Percentiles rank a stretch among this genome's conserved stretches.
Conservation (phyloP, 2,329 filamentous ascomycete genomes). For the Botrytis fabae region DNA sequence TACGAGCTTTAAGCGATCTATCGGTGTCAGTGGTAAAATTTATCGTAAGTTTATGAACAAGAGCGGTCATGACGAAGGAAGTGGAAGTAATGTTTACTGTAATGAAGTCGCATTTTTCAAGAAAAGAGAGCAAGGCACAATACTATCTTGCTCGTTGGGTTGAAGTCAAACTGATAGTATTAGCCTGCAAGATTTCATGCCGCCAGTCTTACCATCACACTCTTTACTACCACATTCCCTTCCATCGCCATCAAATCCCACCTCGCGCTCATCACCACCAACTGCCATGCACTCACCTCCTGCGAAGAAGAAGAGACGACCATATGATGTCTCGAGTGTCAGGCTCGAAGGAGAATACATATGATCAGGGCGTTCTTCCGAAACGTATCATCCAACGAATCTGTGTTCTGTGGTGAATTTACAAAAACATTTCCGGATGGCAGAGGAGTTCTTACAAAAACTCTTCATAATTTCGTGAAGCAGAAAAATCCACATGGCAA, state of each 20-base stretch:
- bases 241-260: not conserved
- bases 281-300: not conserved
- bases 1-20: not conserved
- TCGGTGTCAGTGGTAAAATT: not conserved
- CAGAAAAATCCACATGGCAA: not conserved
- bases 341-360: not conserved
- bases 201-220: not conserved
- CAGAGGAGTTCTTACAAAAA: not conserved
- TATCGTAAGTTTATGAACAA: not conserved
- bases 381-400: not conserved
- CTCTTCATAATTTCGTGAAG: not conserved
- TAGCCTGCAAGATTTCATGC: not conserved
- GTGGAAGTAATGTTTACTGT: not conserved
- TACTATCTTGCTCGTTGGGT: not conserved
- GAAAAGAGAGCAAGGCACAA: not conserved
- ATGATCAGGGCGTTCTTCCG: not conserved
- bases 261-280: not conserved
- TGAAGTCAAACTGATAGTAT: not conserved
- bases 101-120: not conserved
- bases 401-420: not conserved
- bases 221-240: not conserved
- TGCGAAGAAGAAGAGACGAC: not conserved
- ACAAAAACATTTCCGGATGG: not conserved
- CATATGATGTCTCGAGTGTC: not conserved
- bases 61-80: not conserved